A percentile compares a stretch with the other conserved stretches of the same genome.
Evolutionary conservation across 2,329 filamentous ascomycete genomes (phyloP).

Genomic region (Venturia aucupariae): DNA sequence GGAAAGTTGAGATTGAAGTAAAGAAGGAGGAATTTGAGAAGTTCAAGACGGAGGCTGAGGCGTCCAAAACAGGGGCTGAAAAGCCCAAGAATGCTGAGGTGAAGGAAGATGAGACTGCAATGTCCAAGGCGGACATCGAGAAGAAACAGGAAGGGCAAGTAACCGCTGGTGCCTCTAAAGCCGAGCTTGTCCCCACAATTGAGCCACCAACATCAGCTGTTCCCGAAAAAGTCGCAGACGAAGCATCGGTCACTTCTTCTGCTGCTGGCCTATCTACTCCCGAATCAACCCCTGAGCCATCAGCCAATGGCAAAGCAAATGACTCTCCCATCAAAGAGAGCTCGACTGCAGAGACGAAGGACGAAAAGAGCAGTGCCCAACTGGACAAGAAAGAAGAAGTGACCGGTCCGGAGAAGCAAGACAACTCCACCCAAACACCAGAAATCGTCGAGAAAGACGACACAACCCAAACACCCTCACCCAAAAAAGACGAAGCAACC

Average conservation of each 20-base stretch:
- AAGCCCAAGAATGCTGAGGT: not conserved
- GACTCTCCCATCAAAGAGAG: not conserved
- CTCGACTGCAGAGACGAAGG: not conserved
- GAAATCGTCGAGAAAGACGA: not conserved
- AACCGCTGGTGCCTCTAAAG: not conserved
- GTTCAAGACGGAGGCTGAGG: constrained; percentile 13
- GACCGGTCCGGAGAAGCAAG: not conserved
- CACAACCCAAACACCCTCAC: not conserved
- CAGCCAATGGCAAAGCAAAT: not conserved
- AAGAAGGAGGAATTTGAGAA: constrained; percentile 10
- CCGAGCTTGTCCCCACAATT: not conserved
- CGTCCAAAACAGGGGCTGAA: not conserved
- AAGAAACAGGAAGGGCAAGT: not conserved
- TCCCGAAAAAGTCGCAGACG: not conserved
- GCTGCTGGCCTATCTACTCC: constrained; percentile 5
- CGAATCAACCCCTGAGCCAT: not conserved
- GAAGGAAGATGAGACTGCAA: not conserved
- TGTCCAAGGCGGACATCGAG: not conserved
- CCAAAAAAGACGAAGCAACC: not conserved
- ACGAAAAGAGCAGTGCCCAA: not conserved
- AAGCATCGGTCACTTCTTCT: not conserved
- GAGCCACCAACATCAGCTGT: not conserved
- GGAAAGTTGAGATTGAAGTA: not conserved
- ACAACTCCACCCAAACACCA: not conserved
- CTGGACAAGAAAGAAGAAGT: not conserved